Evolutionary conservation across 768 basidiomycete genomes (phyloP).

Genomic region (Lactarius deliciosus): DNA sequence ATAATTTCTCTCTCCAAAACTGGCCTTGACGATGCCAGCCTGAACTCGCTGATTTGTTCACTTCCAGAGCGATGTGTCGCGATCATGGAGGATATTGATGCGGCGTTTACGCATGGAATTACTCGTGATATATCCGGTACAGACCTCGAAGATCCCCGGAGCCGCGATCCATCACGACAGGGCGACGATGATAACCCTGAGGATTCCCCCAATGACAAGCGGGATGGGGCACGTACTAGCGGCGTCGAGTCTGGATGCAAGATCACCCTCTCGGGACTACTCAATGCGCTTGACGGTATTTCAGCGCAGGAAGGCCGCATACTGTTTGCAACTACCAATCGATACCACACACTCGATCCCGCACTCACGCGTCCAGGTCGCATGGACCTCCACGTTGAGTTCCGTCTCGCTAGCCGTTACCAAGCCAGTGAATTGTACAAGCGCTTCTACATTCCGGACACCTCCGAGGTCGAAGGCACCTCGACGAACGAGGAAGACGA

Average conservation of each 20-base stretch:
- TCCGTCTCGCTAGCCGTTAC: slow-evolving; percentile 67
- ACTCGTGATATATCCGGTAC: slow-evolving; percentile 36
- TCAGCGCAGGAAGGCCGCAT: slow-evolving; percentile 82
- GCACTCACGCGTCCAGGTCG: slow-evolving; percentile 77
- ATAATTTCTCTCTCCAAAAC: slow-evolving; percentile 63
- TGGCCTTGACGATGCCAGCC: slow-evolving; percentile 60
- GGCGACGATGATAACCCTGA: not conserved
- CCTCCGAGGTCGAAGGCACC: slow-evolving; percentile 30
- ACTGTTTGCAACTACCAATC: slow-evolving; percentile 77
- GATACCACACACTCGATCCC: slow-evolving; percentile 65
- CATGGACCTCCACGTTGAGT: slow-evolving; percentile 78
- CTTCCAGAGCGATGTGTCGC: slow-evolving; percentile 73
- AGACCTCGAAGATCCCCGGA: slow-evolving; percentile 32
- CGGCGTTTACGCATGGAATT: slow-evolving; percentile 56
- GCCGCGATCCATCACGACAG: slow-evolving; percentile 35
- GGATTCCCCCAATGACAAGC: slow-evolving; percentile 19
- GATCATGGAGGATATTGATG: slow-evolving; percentile 85
- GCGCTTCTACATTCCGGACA: slow-evolving; percentile 60
- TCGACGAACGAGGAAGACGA: slow-evolving; percentile 29
- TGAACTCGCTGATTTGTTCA: slow-evolving; percentile 56
- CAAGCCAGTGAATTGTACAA: slow-evolving; percentile 67
- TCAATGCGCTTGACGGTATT: slow-evolving; percentile 79
- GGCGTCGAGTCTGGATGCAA: not conserved
- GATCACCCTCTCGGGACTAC: slow-evolving; percentile 68
- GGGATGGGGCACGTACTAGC: slow-evolving; percentile 7